Conservation (phyloP, 257 asterid species). For the Nicotiana knightiana region DNA sequence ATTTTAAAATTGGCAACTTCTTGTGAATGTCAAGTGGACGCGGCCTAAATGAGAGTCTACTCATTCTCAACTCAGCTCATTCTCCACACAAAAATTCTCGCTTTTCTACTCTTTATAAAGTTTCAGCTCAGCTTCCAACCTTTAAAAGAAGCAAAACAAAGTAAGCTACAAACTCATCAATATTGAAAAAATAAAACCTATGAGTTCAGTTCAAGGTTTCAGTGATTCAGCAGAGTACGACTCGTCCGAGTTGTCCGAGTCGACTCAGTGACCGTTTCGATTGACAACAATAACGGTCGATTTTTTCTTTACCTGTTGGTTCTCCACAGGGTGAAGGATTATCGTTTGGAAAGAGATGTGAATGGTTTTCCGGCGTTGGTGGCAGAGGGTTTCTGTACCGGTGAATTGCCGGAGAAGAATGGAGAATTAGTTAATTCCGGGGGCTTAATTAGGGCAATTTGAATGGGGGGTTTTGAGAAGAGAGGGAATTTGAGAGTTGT, state of each 20-base stretch:
- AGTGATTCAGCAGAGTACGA: not conserved
- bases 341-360: not conserved
- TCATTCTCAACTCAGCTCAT: conserved; percentile 68
- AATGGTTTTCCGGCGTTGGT: not conserved
- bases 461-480: not conserved
- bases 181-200: no score
- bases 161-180: not conserved
- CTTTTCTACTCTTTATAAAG: conserved; percentile 10
- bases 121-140: conserved; percentile 17
- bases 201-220: not conserved
- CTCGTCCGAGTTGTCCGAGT: not conserved
- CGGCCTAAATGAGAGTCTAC: conserved; percentile 97
- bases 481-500: not conserved
- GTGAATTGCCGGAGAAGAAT: not conserved
- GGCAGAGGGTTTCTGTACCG: not conserved
- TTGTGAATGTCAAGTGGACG: conserved; percentile 95
- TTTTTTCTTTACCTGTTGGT: not conserved
- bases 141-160: not conserved
- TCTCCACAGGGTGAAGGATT: not conserved
- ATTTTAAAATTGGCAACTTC: conserved; percentile 91
- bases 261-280: not conserved
- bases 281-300: not conserved
- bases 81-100: conserved; percentile 18
- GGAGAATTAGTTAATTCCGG: not conserved
- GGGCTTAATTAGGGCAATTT: not conserved